phyloP scores from a whole-genome alignment of 768 basidiomycete genomes.

The Nidula microcarpa region DNA sequence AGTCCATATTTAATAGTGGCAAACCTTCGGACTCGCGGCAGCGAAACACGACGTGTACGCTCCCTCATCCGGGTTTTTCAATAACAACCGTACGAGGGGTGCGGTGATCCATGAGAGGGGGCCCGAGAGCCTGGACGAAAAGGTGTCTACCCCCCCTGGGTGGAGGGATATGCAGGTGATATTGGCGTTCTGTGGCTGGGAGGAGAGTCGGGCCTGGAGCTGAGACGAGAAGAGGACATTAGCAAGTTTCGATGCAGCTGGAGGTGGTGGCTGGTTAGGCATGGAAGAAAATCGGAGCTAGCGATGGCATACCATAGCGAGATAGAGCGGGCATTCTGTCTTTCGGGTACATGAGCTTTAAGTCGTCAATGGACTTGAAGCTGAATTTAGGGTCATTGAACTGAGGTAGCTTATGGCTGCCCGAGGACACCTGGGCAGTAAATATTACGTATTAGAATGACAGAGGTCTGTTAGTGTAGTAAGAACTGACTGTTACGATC shows the following conservation, averaged over 20 bases:
- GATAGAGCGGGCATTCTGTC: conserved; percentile 7
- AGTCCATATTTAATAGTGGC: not conserved
- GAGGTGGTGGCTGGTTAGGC: not conserved
- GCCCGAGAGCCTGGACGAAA: not conserved
- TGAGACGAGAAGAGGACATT: conserved; percentile 10
- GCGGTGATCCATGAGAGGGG: not conserved
- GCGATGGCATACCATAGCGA: conserved; percentile 8
- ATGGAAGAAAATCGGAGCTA: not conserved
- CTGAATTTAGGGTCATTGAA: conserved; percentile 5
- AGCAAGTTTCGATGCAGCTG: conserved; percentile 13
- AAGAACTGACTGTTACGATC: conserved; percentile 9
- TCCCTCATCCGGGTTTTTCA: not conserved
- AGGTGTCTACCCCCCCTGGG: conserved; percentile 11
- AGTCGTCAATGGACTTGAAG: conserved; percentile 6
- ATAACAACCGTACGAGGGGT: not conserved
- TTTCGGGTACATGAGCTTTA: conserved; percentile 6
- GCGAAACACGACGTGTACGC: not conserved
- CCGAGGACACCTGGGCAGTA: conserved; percentile 2
- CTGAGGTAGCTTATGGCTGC: not conserved
- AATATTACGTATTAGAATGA: not conserved
- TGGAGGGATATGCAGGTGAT: conserved; percentile 11
- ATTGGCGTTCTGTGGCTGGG: not conserved
- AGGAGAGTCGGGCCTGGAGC: conserved; percentile 9
- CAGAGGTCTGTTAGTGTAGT: not conserved
- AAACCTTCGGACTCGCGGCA: not conserved